Evolutionary conservation across 345 rosid genomes (phyloP).

Genomic region (Murraya paniculata): DNA sequence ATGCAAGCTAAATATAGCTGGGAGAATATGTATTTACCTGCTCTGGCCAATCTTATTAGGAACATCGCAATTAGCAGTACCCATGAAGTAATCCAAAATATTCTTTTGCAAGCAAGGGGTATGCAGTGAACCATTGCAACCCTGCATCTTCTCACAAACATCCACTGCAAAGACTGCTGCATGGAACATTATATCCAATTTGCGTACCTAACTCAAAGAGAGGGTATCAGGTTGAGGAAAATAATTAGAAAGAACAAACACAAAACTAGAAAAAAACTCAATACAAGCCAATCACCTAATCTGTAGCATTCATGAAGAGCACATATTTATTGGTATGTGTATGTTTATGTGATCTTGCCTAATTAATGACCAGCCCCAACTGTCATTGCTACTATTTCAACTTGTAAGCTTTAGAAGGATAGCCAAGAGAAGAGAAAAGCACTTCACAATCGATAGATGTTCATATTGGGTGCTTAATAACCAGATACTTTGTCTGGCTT

Average conservation of each 20-base stretch:
- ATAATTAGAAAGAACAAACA: not conserved
- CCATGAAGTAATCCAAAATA: slow-evolving; percentile 56
- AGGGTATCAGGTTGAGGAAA: slow-evolving; percentile 1
- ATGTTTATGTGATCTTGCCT: not conserved
- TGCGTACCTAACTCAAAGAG: slow-evolving; percentile 38
- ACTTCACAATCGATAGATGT: not conserved
- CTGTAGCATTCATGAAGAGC: not conserved
- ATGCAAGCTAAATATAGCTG: not conserved
- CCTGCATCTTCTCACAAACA: slow-evolving; percentile 41
- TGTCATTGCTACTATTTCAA: not conserved
- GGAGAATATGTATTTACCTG: slow-evolving; percentile 38
- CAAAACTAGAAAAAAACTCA: not conserved
- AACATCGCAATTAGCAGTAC: slow-evolving; percentile 22
- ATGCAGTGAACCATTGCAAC: slow-evolving; percentile 45
- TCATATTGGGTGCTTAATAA: not conserved
- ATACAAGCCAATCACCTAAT: not conserved
- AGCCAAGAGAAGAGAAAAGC: slow-evolving; percentile 2
- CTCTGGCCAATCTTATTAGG: slow-evolving; percentile 37
- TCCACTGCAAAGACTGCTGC: slow-evolving; percentile 43
- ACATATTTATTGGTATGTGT: not conserved
- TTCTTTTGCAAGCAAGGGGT: slow-evolving; percentile 53
- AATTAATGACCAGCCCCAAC: not conserved
- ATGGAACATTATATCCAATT: slow-evolving; percentile 48
- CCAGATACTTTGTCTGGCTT: not conserved
- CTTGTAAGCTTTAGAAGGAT: not conserved